These are phyloP conservation scores for Fomitopsis palustris DNA, from an alignment of 1,284 basidiomycete genomes.

Conservation along the genomic window DNA sequence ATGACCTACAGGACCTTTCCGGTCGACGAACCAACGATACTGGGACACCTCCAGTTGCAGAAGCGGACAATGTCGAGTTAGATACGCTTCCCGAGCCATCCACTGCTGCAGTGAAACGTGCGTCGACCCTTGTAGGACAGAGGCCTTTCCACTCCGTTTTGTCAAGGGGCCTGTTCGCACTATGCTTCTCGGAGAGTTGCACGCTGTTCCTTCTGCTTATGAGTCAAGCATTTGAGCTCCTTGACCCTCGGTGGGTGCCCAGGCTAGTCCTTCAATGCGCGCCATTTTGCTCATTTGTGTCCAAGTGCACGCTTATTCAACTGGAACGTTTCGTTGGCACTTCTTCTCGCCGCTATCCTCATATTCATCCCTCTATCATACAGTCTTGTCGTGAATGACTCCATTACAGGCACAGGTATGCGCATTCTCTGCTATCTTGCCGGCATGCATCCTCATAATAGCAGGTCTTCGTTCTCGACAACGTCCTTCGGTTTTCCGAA, in stretches of 20 bases:
- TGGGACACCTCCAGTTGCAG: constrained; percentile 13
- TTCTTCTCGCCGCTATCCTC: constrained; percentile 54
- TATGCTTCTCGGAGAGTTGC: constrained; percentile 67
- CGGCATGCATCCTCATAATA: background rate
- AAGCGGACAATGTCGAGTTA: constrained; percentile 34
- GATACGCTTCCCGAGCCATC: constrained; percentile 43
- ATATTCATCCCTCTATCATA: constrained; percentile 58
- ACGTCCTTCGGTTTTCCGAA: constrained; percentile 30
- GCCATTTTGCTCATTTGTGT: background rate
- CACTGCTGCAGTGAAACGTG: constrained; percentile 25
- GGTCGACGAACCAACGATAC: constrained; percentile 22
- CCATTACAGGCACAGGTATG: constrained; percentile 15
- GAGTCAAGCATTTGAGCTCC: constrained; percentile 53
- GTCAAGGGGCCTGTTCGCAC: constrained; percentile 54
- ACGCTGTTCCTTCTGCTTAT: constrained; percentile 65
- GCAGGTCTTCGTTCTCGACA: constrained; percentile 12
- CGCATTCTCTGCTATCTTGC: background rate
- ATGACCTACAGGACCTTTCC: constrained; percentile 46
- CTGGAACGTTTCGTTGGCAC: constrained; percentile 59
- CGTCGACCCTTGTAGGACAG: constrained; percentile 19
- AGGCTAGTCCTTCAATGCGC: background rate
- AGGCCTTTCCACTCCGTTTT: constrained; percentile 48
- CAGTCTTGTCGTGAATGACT: constrained; percentile 52
- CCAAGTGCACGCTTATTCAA: constrained; percentile 57
- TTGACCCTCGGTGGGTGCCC: constrained; percentile 47